Base-by-base conservation (phyloP, 2,329 filamentous ascomycete species). In the Coleophoma eucalyptorum region DNA sequence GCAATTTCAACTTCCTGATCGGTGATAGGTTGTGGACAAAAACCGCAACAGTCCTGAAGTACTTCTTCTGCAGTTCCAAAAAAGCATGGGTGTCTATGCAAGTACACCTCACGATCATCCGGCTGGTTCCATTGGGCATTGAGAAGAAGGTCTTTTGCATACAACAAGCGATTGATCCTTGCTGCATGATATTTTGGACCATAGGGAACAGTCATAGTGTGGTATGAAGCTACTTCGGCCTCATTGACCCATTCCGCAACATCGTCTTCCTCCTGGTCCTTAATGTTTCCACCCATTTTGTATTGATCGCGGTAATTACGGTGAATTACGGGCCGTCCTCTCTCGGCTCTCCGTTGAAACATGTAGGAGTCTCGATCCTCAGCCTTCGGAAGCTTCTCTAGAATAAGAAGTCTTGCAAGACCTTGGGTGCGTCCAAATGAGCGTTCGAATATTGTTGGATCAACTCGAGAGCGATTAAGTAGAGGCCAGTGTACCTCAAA, bases 91-190 rank as follows among this genome's bases (percentile, higher is more conserved):
- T 95, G 90, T 2, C 90, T 81, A 68, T 96, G 90, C 5, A 95
- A 74, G 54, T 89, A 82, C 1, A 92, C 85, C 21, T 84, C 74
- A n/a, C 90, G 80, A 40, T 90, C 84, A 54, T 89, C 83, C 1
- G 79, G 75, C 55, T 86, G 83, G 59, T 94, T 95, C 90, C 90
- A 95, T 63, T 95, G 89, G 0, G 88, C 88, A 60, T 95, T 94
- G 16, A 95, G 78, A 7, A 95, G 75, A 16, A 95, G 67, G 64
- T 96, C 90, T 56, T 89, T 86, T 2, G 86, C 89, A 63, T 90
- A 95, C 42, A 91, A 80, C 0, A 95, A 74, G 62, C 87, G 91
- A 66, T 95, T 89, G 50, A 95, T 92, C 60, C 84, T 83, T 61
- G 82, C 83, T 13, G 86, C 83, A 49, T 80, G 72, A 57, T 81